Evolutionary conservation across 345 rosid genomes (phyloP), one percentile per base, ranked within the genome.

Genomic region (Eucalyptus marginata): DNA sequence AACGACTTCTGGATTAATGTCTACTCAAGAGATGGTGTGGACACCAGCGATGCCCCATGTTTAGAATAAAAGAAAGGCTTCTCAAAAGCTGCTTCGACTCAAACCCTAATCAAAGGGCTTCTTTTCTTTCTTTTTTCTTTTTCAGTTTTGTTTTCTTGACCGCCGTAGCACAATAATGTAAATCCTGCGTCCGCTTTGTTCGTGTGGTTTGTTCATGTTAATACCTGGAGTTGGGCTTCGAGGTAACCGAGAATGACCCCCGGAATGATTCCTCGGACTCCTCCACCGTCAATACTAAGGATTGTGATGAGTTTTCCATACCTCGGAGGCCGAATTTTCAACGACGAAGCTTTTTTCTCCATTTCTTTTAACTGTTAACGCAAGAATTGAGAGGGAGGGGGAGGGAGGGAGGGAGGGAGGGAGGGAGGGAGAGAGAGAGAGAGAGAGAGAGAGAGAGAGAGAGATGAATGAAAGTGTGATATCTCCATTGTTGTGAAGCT

Each of bases 211-310:
- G 52, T 44, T 44, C 8, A 50, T 86, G 31, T 86, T 33, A 51
- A 36, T 86, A 96, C 99, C 99, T 96, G 98, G 91, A 96, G 96
- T 87, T 96, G 92, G 71, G 95, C 93, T 89, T 96, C 97, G n/a
- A 96, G 97, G 87, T 81, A 91, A 59, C 90, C 92, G 50, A 96
- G 96, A 87, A 96, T 89, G 15, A 94, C 96, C 36, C 95, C 96
- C 7, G 97, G 92, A 79, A 96, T 94, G 89, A 94, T 92, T 88
- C 97, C 98, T 90, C 95, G 84, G 47, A 96, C 88, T 36, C 96
- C 98, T 43, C 99, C 99, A 16, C 98, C 99, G 71, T 96, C 99
- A 36, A 96, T 88, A 86, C 99, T 95, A 24, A 96, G 95, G 81
- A 96, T 68, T 14, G 99, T 94, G 29, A 94, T 90, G 17, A 95